phyloP scores from a whole-genome alignment of 176 grass and related monocot genomes.

The Zoysia japonica region DNA sequence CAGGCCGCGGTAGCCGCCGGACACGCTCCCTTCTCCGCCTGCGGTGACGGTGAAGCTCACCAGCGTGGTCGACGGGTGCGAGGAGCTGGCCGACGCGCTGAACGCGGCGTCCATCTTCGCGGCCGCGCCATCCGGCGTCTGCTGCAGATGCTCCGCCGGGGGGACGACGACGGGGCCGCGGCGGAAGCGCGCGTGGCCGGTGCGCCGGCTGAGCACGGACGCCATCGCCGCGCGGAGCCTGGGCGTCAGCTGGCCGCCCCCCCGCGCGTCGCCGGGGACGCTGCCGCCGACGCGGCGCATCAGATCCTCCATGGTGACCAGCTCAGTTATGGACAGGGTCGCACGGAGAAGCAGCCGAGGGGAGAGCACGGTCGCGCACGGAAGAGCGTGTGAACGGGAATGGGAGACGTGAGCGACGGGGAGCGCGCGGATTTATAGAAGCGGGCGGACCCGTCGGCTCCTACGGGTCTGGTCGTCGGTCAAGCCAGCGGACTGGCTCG shows the following conservation, averaged over 20 bases:
- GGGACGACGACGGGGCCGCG: conserved; percentile 32
- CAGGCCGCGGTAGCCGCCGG: conserved; percentile 37
- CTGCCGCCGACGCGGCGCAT: background rate
- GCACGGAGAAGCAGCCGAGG: background rate
- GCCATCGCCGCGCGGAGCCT: conserved; percentile 49
- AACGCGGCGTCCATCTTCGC: conserved; percentile 17
- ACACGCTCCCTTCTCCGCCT: conserved; percentile 72
- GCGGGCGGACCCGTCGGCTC: background rate
- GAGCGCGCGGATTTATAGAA: conserved; percentile 11
- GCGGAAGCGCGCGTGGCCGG: conserved; percentile 79
- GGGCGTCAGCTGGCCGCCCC: conserved; percentile 33
- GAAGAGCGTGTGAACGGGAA: background rate
- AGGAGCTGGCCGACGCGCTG: conserved; percentile 52
- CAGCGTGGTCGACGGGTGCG: conserved; percentile 34
- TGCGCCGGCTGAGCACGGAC: conserved; percentile 49
- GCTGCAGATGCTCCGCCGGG: background rate
- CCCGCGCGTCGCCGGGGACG: background rate
- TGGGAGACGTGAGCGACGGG: background rate
- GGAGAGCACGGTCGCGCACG: background rate
- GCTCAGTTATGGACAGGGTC: background rate
- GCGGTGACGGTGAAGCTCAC: conserved; percentile 35
- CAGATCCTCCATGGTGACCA: conserved; percentile 22
- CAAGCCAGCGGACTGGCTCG: conserved; percentile 24
- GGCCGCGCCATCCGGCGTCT: background rate
- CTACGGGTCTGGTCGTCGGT: background rate